Evolutionary conservation across 2,329 filamentous ascomycete genomes (phyloP), one percentile per base, ranked within the genome.

Genomic region (Fonsecaea pugnacius): DNA sequence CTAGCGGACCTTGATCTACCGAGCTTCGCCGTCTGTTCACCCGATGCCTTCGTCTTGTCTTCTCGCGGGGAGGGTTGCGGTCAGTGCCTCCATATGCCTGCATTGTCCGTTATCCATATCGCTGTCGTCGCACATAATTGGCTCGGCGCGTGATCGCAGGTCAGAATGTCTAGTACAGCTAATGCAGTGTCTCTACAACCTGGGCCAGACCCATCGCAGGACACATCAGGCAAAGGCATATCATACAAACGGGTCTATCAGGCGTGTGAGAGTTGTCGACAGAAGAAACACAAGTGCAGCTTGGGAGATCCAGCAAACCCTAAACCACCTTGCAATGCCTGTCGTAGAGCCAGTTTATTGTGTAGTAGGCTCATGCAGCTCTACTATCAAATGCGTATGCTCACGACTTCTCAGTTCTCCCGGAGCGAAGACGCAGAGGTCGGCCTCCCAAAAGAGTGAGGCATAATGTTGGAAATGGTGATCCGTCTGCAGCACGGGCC

Each of bases 201-300:
- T n/a, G 32, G 18, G 18, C 9, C 35, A 24, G 16, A 46, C 21
- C 24, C 52, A 27, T 14, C 18, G 16, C 54, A 36, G 27, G 38
- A 32, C 7, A n/a, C 32, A 18, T 57, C 54, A 10, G 53, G 38
- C 30, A 35, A 30, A 35, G 51, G 24, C 24, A 27, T 10, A 30
- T 35, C 4, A 6, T 64, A 60, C 62, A 64, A 56, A 30, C 57
- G 70, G 10, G 69, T 70, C 14, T 72, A 70, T 67, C 70, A 70
- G n/a, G 70, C 70, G 10, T 72, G 70, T 50, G 69, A 71, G 58
- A 63, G 67, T 51, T 72, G 70, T 58, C 69, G 69, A 33, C 66
- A 65, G 50, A 71, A 70, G 63, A 72, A 72, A 59, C 66, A 70
- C 56, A 71, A 72, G 58, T 72, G 70, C 56, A 64, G 56, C 36